These are phyloP conservation scores for Lentinula edodes DNA, from an alignment of 768 basidiomycete species.

Conservation along the genomic window DNA sequence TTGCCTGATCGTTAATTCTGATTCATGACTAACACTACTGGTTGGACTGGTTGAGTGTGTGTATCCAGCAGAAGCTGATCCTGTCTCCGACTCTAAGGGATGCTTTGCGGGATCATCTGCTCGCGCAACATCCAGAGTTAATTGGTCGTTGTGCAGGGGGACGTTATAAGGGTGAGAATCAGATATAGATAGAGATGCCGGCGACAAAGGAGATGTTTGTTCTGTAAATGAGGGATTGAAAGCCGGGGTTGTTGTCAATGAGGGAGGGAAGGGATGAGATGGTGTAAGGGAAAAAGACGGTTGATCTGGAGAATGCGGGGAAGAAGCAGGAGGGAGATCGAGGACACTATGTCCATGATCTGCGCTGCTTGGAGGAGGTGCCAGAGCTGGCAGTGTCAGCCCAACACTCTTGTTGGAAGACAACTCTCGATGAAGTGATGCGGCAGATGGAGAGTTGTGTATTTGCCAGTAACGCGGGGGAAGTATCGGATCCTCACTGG, in stretches of 20 bases:
- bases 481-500: not conserved
- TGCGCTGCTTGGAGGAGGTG: not conserved
- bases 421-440: not conserved
- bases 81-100: not conserved
- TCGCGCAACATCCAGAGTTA: not conserved
- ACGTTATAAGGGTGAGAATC: too few species aligned
- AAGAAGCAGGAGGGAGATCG: not conserved
- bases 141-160: not conserved
- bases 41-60: not conserved
- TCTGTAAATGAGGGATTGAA: not conserved
- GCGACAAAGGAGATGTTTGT: not conserved
- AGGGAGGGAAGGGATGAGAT: not conserved
- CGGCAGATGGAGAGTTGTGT: not conserved
- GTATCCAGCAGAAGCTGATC: not conserved
- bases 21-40: too few species aligned
- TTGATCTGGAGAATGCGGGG: not conserved
- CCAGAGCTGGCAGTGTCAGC: not conserved
- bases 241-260: not conserved
- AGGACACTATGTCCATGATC: not conserved
- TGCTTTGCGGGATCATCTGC: not conserved
- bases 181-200: not conserved
- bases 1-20: not conserved
- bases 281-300: too few species aligned
- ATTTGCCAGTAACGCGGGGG: conserved; percentile 4
- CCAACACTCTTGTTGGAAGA: not conserved